Evolutionary conservation across 1,284 basidiomycete species (phyloP), one percentile per base, ranked within the genome.

Genomic region (Malassezia cuniculi): DNA sequence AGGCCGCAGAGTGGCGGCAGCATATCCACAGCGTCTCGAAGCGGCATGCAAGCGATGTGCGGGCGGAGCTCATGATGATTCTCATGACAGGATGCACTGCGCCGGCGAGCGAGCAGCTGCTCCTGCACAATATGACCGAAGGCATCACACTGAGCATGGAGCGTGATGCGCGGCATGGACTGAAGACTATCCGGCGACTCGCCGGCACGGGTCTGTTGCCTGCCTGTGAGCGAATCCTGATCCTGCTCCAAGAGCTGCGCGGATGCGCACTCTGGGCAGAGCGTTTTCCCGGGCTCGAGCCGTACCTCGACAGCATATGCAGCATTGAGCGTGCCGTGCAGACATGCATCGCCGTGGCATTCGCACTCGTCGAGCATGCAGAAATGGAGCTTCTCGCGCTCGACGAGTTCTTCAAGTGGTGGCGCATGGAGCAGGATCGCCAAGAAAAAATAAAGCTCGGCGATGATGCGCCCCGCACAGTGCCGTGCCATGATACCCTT

Each of bases 111-210:
- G 57, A 60, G 33, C 53, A 52, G 12, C 45, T 60, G 20, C 39
- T 60, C 8, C 39, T 55, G 18, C 51, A 48, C 15, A 54, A 48
- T 11, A 29, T 60, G 5, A 60, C 57, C 2, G 51, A 60, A 34
- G 57, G 57, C 14, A 20, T 34, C 5, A 39, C 31, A 8, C 22
- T 45, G 14, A 37, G 36, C 4, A 45, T 45, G 42, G 42, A 45
- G 25, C 27, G 31, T 10, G 42, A 45, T 25, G 28, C 36, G 1
- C 33, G 33, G 29, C 36, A 21, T 6, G 37, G 42, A 2, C 37
- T 45, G 15, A 45, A 45, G 31, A 16, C 19, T 3, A 11, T 45
- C 15, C 42, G 42, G 10, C 42, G 42, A 3, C 25, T 39, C 14
- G 37, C 29, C 5, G 37, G 27, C 11, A 45, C 42, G 14, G 17